These are phyloP conservation scores for Pyrenophora tritici-repentis DNA, from an alignment of 2,329 filamentous ascomycete genomes.

Conservation along the genomic window DNA sequence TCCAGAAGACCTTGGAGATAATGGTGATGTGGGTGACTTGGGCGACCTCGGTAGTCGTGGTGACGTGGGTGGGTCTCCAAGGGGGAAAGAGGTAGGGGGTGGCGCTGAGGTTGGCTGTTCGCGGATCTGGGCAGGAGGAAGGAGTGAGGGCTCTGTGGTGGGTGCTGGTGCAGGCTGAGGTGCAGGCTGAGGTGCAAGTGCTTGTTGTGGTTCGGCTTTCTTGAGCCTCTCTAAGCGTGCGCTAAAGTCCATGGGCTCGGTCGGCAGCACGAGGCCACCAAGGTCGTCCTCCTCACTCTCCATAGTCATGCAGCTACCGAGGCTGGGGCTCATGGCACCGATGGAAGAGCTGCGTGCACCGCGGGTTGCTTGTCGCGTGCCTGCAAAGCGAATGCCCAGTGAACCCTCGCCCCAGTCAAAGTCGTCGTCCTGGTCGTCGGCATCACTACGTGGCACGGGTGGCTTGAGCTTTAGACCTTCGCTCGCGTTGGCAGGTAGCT, in stretches of 20 bases:
- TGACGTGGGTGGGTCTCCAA: not conserved
- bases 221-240: slow-evolving; percentile 76
- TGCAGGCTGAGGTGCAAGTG: slow-evolving; percentile 21
- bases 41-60: slow-evolving; percentile 21
- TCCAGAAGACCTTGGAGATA: slow-evolving; percentile 16
- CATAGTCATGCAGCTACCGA: slow-evolving; percentile 85
- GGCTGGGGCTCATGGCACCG: slow-evolving; percentile 88
- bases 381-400: slow-evolving; percentile 85
- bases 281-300: slow-evolving; percentile 95
- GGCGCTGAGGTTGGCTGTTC: slow-evolving; percentile 40
- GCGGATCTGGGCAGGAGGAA: slow-evolving; percentile 26
- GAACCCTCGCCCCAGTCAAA: slow-evolving; percentile 94
- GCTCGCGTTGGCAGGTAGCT: slow-evolving; percentile 46
- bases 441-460: slow-evolving; percentile 51
- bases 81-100: slow-evolving; percentile 14
- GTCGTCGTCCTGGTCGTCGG: slow-evolving; percentile 75
- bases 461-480: slow-evolving; percentile 51
- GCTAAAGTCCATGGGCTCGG: slow-evolving; percentile 80
- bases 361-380: slow-evolving; percentile 77
- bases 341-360: slow-evolving; percentile 84
- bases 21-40: slow-evolving; percentile 16
- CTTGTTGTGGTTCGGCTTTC: slow-evolving; percentile 47
- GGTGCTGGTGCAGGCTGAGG: not conserved
- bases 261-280: slow-evolving; percentile 84
- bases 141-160: slow-evolving; percentile 17